phyloP scores from a whole-genome alignment of 1,284 basidiomycete genomes.

The Agaricales sp. region DNA sequence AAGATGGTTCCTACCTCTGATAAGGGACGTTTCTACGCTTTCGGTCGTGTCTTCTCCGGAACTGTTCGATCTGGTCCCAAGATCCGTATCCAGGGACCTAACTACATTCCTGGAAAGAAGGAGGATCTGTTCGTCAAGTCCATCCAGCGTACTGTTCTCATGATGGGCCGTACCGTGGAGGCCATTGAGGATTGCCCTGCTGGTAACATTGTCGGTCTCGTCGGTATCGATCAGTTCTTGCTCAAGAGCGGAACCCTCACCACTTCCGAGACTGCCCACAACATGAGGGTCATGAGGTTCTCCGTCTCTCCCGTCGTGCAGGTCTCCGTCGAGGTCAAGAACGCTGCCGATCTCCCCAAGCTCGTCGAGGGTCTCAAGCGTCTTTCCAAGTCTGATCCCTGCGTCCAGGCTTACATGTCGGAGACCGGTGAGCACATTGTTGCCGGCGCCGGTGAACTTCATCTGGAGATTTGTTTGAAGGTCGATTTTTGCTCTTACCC shows the following conservation, averaged over 20 bases:
- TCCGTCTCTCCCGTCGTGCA: conserved; percentile 99
- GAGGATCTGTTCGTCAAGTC: conserved; percentile 98
- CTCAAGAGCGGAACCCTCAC: conserved; percentile 99
- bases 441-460: conserved; percentile 98
- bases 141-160: conserved; percentile 97
- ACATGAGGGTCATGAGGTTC: conserved; percentile 99
- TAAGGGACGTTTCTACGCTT: conserved; percentile 99
- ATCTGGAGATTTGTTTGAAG: conserved; percentile 99
- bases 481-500: conserved; percentile 25
- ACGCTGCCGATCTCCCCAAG: conserved; percentile 97
- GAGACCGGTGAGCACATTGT: conserved; percentile 98
- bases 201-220: conserved; percentile 98
- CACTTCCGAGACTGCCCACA: conserved; percentile 96
- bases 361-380: conserved; percentile 99
- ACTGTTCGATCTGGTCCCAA: conserved; percentile 96
- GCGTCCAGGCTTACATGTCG: conserved; percentile 92
- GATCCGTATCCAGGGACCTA: conserved; percentile 99
- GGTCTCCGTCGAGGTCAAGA: conserved; percentile 99
- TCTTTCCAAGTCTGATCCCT: conserved; percentile 99
- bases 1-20: conserved; percentile 99
- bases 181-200: conserved; percentile 99
- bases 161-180: conserved; percentile 99
- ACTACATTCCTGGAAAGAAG: conserved; percentile 99
- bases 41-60: conserved; percentile 99
- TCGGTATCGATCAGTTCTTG: conserved; percentile 99